Base-by-base conservation (phyloP, 305 asterid genomes). In the Rubia occidens region DNA sequence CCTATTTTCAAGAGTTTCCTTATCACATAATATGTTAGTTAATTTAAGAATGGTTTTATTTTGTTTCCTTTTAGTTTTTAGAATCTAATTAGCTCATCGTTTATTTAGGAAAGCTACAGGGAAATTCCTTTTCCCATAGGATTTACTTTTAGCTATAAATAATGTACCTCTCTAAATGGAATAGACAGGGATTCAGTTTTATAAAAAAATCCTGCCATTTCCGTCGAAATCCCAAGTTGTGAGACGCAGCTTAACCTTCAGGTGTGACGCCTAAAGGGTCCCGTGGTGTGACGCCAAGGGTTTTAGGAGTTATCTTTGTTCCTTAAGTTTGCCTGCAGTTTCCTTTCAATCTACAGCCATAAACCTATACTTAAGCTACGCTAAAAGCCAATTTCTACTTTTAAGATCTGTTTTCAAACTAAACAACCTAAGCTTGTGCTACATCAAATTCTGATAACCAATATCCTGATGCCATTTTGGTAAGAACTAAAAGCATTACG, bases 371-470 rank as follows among this genome's bases (percentile, higher is more conserved):
- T 47, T 47, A 11, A 47, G n/a, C 53, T 11, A 40, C 44, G 2
- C 44, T 4, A 40, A 40, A 40, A 40, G 44, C 44, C 32, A 29
- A 29, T 1, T 29, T 29, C 32, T 29, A 29, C 32, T 4, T 6
- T 6, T 40, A 40, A 40, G 44, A 40, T 40, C 9, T 40, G 44
- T 40, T 40, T 40, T 4, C 44, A 40, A 40, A 40, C 6, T n/a
- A n/a, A n/a, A n/a, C n/a, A 40, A 15, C 56, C 56, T 51, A 51
- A 21, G 20, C 8, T 17, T 51, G 56, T 51, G 56, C 56, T 17
- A 8, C 56, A 51, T 15, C 56, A 51, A 51, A n/a, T 17, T 40
- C 55, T 10, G 35, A 64, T 64, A 64, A 65, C 55, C 65, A 60
- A 60, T 17, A 37, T 61, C 14, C 15, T 44, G n/a, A 43, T 20